A percentile compares a stretch with the other conserved stretches of the same genome.
phyloP scores from a whole-genome alignment of 352 stramenopile genomes.

The Globisporangium nodosum region DNA sequence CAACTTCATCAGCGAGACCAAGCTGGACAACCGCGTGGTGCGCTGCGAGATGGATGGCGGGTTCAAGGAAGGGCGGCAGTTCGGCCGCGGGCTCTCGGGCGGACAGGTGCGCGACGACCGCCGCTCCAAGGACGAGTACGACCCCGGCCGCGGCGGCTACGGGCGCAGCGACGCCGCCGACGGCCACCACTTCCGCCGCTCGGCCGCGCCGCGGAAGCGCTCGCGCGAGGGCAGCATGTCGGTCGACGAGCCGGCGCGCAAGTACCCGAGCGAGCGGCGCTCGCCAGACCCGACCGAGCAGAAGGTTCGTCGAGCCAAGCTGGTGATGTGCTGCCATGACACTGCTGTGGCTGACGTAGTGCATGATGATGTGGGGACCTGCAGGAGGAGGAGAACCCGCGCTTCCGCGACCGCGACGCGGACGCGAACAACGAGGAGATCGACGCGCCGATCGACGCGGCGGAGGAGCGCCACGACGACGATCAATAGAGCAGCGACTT shows the following conservation, averaged over 20 bases:
- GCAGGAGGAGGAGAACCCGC: slow-evolving; percentile 49
- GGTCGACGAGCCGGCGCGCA: slow-evolving; percentile 37
- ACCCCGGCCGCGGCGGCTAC: slow-evolving; percentile 73
- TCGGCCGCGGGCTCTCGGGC: slow-evolving; percentile 73
- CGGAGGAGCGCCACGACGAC: slow-evolving; percentile 4
- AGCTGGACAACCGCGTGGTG: slow-evolving; percentile 85
- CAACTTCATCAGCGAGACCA: slow-evolving; percentile 84
- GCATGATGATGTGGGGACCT: not conserved
- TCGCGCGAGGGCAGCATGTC: slow-evolving; percentile 42
- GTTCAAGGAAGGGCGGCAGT: slow-evolving; percentile 83
- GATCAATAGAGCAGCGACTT: not conserved
- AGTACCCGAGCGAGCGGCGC: slow-evolving; percentile 21
- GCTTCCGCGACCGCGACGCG: slow-evolving; percentile 50
- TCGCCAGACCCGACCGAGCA: slow-evolving; percentile 13
- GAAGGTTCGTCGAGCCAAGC: slow-evolving; percentile 1
- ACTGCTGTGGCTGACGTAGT: not conserved
- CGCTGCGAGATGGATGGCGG: slow-evolving; percentile 87
- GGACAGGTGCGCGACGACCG: slow-evolving; percentile 83
- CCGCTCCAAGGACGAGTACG: slow-evolving; percentile 82
- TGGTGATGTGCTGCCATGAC: not conserved
- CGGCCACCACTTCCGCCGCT: slow-evolving; percentile 68
- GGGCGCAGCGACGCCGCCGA: slow-evolving; percentile 60
- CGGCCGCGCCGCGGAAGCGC: slow-evolving; percentile 39
- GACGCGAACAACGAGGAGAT: slow-evolving; percentile 19
- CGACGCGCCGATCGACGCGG: slow-evolving; percentile 9